Evolutionary conservation across 2,329 filamentous ascomycete genomes (phyloP), one percentile per base, ranked within the genome.

Genomic region (Pseudogymnoascus sp.): DNA sequence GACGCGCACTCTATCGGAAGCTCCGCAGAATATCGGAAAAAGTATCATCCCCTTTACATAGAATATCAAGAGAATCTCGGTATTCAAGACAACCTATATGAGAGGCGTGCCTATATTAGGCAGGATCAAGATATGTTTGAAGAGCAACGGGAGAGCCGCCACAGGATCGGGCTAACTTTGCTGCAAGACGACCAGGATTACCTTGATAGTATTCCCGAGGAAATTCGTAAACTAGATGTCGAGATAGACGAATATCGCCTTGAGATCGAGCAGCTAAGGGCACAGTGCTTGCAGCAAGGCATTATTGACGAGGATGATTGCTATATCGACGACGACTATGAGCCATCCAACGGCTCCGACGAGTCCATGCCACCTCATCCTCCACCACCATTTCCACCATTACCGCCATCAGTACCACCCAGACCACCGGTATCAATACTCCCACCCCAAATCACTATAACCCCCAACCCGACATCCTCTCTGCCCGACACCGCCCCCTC

Each of bases 231-330:
- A 3, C 37, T 68, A 0, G 8, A 55, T 2, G 18, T 34, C 2
- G 19, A 67, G 21, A 61, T 67, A 15, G 13, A 57, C 8, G 10
- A 15, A 19, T 18, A 55, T 1, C 56, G 65, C 15, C 35, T 12
- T 1, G 64, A 66, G 12, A 45, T 62, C 0, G 35, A 45, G 10
- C 5, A 37, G 1, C 60, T 68, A 33, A 61, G 57, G 23, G 12
- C 37, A 18, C 10, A 61, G 4, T 69, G 67, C 33, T 41, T 67
- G 0, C 19, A 45, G 9, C 26, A 58, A 15, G 64, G 63, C 5
- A 41, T 69, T 8, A 60, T 68, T 3, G 65, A 69, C 35, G 62
- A 68, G 10, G 39, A 62, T 39, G 66, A 52, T 26, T 30, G 30
- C 26, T 52, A 52, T 30, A 52, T 52, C 9, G 3, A 19, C 9